These are phyloP conservation scores for Fusarium sp. DNA, from an alignment of 2,329 filamentous ascomycete genomes.

Conservation along the genomic window DNA sequence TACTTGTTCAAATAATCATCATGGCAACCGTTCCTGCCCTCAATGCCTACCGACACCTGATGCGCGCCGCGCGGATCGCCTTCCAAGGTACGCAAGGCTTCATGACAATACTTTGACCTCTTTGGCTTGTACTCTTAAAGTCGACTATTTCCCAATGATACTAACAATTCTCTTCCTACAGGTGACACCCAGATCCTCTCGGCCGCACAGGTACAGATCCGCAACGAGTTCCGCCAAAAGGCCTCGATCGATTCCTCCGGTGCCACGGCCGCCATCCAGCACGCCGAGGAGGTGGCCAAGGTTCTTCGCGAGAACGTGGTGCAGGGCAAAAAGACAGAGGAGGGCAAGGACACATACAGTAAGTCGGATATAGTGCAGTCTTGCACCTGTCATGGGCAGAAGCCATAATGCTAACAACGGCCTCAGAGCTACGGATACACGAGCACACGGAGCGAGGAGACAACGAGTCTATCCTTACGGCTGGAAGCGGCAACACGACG, in stretches of 20 bases:
- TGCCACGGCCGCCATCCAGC: constrained; percentile 73
- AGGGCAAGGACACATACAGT: constrained; percentile 68
- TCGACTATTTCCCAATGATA: neutral
- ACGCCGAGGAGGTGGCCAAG: constrained; percentile 85
- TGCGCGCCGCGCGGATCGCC: constrained; percentile 84
- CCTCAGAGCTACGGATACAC: constrained; percentile 87
- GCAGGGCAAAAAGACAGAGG: constrained; percentile 74
- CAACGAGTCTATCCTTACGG: constrained; percentile 88
- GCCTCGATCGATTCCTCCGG: constrained; percentile 68
- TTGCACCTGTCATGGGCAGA: neutral
- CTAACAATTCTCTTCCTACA: constrained; percentile 51
- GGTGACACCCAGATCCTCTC: constrained; percentile 77
- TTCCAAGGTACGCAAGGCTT: constrained; percentile 75
- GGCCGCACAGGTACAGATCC: constrained; percentile 79
- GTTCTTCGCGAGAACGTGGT: constrained; percentile 88
- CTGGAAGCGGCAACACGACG: constrained; percentile 52
- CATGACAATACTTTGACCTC: neutral
- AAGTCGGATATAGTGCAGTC: constrained; percentile 48
- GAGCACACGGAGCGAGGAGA: constrained; percentile 91
- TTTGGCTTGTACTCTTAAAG: neutral
- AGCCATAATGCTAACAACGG: neutral
- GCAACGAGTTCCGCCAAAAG: constrained; percentile 78
- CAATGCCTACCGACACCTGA: constrained; percentile 81
- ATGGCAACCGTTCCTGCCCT: constrained; percentile 68
- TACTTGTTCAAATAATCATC: neutral